Evolutionary conservation across 176 grass and related monocot genomes (phyloP), one percentile per base, ranked within the genome.

Genomic region (Hsuehochloa calcarea): DNA sequence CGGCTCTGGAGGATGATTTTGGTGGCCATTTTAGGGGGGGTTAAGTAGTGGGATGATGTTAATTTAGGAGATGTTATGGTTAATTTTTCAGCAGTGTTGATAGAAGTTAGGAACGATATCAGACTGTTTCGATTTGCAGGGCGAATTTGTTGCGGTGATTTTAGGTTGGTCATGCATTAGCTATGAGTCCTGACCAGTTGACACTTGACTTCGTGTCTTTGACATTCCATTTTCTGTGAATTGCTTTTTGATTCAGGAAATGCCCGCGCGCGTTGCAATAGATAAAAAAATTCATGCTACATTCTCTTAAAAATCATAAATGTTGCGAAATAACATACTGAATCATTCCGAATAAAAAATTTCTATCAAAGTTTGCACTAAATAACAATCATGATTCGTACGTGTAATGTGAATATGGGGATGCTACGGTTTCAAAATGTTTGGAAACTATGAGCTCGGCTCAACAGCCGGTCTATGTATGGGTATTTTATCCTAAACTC

Each of bases 31-130:
- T 43, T 31, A 34, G 10, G 8, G 22, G 6, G 6, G 41, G 34
- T 90, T 90, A 85, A 68, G 54, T 90, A 88, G 65, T 43, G 50
- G 3, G 5, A 47, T 8, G 47, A 2, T 25, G 16, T 12, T 78
- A 1, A 50, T 79, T 80, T 70, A 84, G 84, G 79, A 80, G 79
- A 64, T 19, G 47, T 80, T 69, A 46, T 83, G 84, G 84, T 92
- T 19, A n/a, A 14, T 63, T 77, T 77, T 81, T 82, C 5, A 6
- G 34, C 12, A 5, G 56, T 27, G 37, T 31, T 35, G 88, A 55
- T 90, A 38, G 47, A 62, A 65, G 68, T 83, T 90, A 87, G 89
- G 80, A 87, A 9, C 20, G 50, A 0, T 37, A 39, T 39, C n/a
- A 72, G 56, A 22, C 44, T 34, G 65, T 50, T 50, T 13, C n/a